Conservation (phyloP, 495 filamentous ascomycete species). For the Aspergillus carlsbadensis region DNA sequence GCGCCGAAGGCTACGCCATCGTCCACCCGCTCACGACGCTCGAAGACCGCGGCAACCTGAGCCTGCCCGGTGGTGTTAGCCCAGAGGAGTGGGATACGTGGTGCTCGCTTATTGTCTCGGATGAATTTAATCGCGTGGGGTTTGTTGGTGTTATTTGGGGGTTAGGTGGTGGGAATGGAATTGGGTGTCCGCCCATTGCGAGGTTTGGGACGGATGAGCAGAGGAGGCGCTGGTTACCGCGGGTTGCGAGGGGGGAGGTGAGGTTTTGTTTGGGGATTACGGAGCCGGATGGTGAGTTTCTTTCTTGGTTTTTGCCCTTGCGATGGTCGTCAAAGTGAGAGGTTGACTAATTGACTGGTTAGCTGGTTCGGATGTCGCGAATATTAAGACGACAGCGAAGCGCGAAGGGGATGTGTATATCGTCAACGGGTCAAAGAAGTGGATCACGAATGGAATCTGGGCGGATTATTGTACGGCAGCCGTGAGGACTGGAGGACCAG, state of each 20-base stretch:
- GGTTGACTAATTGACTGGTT: neutral
- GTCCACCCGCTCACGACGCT: conserved; percentile 35
- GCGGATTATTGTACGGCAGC: conserved; percentile 55
- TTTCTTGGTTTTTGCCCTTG: neutral
- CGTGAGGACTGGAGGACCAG: conserved; percentile 52
- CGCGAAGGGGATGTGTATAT: conserved; percentile 47
- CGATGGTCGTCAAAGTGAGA: neutral
- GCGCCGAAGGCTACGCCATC: conserved; percentile 39
- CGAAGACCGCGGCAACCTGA: conserved; percentile 32
- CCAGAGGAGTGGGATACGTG: conserved; percentile 50
- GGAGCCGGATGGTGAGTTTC: conserved; percentile 47
- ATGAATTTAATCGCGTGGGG: conserved; percentile 46
- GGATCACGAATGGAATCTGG: conserved; percentile 58
- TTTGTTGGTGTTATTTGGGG: conserved; percentile 48
- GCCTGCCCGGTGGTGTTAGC: conserved; percentile 40
- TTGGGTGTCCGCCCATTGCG: conserved; percentile 55
- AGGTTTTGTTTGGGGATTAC: conserved; percentile 57
- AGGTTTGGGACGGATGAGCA: conserved; percentile 51
- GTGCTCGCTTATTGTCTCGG: conserved; percentile 45
- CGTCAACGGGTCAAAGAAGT: conserved; percentile 58
- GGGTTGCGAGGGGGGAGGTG: conserved; percentile 45
- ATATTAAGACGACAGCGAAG: conserved; percentile 50
- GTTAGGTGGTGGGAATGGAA: conserved; percentile 50
- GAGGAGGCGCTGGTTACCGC: conserved; percentile 48
- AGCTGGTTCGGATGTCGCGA: conserved; percentile 55